A percentile compares a stretch with the other conserved stretches of the same genome.
Conservation (phyloP, 1,284 basidiomycete genomes). For the Athelia psychrophila region DNA sequence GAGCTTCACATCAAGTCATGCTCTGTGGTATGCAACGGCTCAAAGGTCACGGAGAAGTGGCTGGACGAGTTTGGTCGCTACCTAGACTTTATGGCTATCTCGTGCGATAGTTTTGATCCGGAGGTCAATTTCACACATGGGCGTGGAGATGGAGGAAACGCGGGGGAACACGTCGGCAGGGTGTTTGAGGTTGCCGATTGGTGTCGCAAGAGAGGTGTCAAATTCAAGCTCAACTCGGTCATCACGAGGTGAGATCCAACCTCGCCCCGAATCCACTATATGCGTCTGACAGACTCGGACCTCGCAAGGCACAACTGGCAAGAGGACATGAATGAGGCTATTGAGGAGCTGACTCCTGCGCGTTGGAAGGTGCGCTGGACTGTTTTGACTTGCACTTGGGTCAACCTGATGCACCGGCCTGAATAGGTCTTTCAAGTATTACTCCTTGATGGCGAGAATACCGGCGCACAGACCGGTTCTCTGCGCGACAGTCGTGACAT, state of each 20-base stretch:
- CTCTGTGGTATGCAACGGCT: slow-evolving; percentile 37
- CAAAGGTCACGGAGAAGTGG: slow-evolving; percentile 41
- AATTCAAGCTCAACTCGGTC: slow-evolving; percentile 39
- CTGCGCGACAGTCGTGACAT: slow-evolving; percentile 34
- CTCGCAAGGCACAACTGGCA: slow-evolving; percentile 39
- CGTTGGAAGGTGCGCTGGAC: slow-evolving; percentile 30
- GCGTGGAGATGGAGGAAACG: slow-evolving; percentile 27
- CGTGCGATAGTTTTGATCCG: slow-evolving; percentile 37
- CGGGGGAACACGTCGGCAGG: slow-evolving; percentile 22
- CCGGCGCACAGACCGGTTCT: slow-evolving; percentile 20
- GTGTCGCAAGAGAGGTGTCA: slow-evolving; percentile 31
- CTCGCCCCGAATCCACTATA: no score
- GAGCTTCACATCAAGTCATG: slow-evolving; percentile 36
- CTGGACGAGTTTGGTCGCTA: slow-evolving; percentile 34
- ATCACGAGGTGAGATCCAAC: no score
- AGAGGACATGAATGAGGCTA: slow-evolving; percentile 30
- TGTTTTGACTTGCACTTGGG: neutral
- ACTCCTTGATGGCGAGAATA: slow-evolving; percentile 32
- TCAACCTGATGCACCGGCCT: neutral
- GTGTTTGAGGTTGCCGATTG: slow-evolving; percentile 35
- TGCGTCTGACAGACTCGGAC: no score
- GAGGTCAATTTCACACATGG: slow-evolving; percentile 36
- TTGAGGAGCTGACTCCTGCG: slow-evolving; percentile 22
- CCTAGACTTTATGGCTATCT: slow-evolving; percentile 40
- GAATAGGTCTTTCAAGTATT: slow-evolving; percentile 32